phyloP scores from a whole-genome alignment of 345 rosid genomes.

The Murraya koenigii region DNA sequence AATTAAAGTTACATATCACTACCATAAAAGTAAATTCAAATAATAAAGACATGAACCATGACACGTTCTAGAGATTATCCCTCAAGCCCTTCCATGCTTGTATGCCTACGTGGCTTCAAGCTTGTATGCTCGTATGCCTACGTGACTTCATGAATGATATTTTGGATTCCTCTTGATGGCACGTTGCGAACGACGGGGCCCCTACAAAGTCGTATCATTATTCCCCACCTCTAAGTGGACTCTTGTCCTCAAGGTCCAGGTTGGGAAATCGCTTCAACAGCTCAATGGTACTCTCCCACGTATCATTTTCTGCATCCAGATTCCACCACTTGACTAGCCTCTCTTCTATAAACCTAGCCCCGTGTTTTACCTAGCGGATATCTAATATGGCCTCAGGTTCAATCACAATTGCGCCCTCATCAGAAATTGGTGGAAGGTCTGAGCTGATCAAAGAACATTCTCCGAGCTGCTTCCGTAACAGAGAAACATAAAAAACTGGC shows the following conservation, averaged over 20 bases:
- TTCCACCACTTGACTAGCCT: background rate
- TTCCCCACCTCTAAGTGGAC: background rate
- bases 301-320: background rate
- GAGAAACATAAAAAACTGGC: background rate
- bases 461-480: background rate
- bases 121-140: too few species aligned
- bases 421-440: background rate
- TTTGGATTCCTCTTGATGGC: too few species aligned
- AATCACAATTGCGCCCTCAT: background rate
- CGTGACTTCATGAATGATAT: too few species aligned
- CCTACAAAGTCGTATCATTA: background rate
- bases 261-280: background rate
- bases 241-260: slow-evolving; percentile 16
- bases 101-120: too few species aligned
- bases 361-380: background rate
- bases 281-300: background rate
- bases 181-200: too few species aligned
- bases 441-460: accelerated
- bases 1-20: too few species aligned
- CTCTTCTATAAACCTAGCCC: background rate
- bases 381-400: background rate
- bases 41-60: too few species aligned
- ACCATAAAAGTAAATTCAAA: too few species aligned
- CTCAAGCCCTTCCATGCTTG: too few species aligned
- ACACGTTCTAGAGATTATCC: too few species aligned